Evolutionary conservation across 169 alveolate species (phyloP), one percentile per base, ranked within the genome.

Genomic region (Plasmodium billcollinsi): DNA sequence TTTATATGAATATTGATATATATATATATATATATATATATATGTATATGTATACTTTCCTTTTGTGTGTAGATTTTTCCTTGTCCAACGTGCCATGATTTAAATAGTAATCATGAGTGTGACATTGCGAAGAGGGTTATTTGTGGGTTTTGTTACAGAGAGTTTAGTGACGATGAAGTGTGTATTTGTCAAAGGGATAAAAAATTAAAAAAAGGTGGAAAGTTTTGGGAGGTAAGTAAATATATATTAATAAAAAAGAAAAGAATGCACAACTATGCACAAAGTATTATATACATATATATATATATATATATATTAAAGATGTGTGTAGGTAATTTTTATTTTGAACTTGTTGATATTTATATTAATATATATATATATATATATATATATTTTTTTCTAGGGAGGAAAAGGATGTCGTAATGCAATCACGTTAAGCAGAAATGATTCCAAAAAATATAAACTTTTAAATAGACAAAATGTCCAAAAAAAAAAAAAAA

Each of bases 371-470:
- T 43, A 24, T 24, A 24, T 24, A 24, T 24, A 24, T 24, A 24
- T 24, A 24, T 24, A 24, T 24, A 24, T 24, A 24, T 24, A 24
- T 24, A 24, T 24, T 24, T 58, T 20, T 21, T 39, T 65, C 50
- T n/a, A 92, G 86, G 95, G 95, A 20, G 95, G 95, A 20, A 92
- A 92, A 76, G 95, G 95, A 24, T 92, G 95, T 45, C 89, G 95
- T 52, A 92, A 92, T 54, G 93, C 95, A 73, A 26, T 92, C 21
- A 67, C 95, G 69, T 61, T 92, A 65, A 92, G 95, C 65, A 92
- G 49, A 39, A 80, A 85, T 50, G 95, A 92, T 67, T 88, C 93
- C 39, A 86, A 89, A 26, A 92, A 92, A 56, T 78, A 69, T 12
- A 92, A 92, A 63, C 86, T 92, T 70, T 73, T 92, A 74, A 73